A percentile compares a stretch with the other conserved stretches of the same genome.
Evolutionary conservation across 257 asterid species (phyloP).

Genomic region (Mitragyna speciosa): DNA sequence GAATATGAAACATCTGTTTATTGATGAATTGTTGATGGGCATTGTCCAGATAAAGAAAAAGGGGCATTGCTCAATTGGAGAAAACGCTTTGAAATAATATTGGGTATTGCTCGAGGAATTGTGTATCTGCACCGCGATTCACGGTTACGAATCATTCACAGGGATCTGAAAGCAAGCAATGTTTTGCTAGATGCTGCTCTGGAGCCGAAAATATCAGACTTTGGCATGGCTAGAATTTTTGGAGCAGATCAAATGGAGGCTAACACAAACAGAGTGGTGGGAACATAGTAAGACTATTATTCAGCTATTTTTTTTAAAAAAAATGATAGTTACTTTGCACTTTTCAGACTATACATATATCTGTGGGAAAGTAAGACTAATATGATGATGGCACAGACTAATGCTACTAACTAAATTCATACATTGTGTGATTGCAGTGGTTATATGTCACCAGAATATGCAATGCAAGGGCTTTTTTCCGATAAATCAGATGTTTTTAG

Average conservation of each 20-base stretch:
- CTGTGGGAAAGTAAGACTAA: too few relatives aligned
- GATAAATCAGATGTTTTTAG: constrained; percentile 40
- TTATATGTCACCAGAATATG: background rate
- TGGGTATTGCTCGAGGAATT: constrained; percentile 47
- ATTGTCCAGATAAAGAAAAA: constrained; percentile 15
- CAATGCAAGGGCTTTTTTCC: background rate
- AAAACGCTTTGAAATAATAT: constrained; percentile 27
- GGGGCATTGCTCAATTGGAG: constrained; percentile 26
- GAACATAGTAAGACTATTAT: constrained; percentile 33
- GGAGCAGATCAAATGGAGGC: constrained; percentile 32
- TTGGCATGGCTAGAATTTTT: constrained; percentile 46
- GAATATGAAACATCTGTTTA: too few relatives aligned
- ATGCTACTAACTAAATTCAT: too few relatives aligned
- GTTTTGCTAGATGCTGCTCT: constrained; percentile 38
- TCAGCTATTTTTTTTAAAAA: too few relatives aligned
- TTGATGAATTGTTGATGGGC: background rate
- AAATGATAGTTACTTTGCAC: too few relatives aligned
- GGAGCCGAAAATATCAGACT: constrained; percentile 47
- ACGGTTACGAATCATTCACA: constrained; percentile 18
- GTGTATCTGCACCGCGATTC: constrained; percentile 42
- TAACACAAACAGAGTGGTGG: constrained; percentile 39
- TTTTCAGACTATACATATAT: too few relatives aligned
- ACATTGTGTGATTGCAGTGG: background rate
- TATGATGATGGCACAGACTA: too few relatives aligned
- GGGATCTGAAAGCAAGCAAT: constrained; percentile 43